Percentiles rank a stretch among this genome's conserved stretches.
Conservation (phyloP, 768 basidiomycete genomes). For the Lactarius hengduanensis region DNA sequence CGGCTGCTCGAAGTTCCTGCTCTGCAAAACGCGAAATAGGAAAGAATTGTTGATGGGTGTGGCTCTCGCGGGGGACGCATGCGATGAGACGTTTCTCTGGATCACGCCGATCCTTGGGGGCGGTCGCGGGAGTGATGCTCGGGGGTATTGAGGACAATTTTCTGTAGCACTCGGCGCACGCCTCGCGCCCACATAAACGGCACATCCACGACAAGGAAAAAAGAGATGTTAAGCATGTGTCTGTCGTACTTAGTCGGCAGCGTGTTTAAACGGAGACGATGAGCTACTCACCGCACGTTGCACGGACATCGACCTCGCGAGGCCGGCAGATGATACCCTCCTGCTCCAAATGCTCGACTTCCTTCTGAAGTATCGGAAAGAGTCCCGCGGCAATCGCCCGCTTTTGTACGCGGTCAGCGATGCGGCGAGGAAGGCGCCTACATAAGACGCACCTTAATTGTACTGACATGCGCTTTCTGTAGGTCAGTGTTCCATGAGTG, state of each 20-base stretch:
- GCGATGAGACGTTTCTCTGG: slow-evolving; percentile 58
- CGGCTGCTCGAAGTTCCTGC: slow-evolving; percentile 22
- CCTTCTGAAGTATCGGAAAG: slow-evolving; percentile 62
- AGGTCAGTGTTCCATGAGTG: slow-evolving; percentile 16
- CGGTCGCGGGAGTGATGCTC: slow-evolving; percentile 39
- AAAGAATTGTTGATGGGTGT: slow-evolving; percentile 18
- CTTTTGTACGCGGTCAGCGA: slow-evolving; percentile 38
- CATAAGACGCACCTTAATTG: slow-evolving; percentile 47
- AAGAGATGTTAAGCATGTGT: slow-evolving; percentile 90
- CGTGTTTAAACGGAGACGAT: slow-evolving; percentile 14
- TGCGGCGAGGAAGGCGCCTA: slow-evolving; percentile 16
- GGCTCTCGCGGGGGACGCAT: slow-evolving; percentile 51
- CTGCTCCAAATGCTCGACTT: slow-evolving; percentile 56
- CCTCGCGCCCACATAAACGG: slow-evolving; percentile 81
- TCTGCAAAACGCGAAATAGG: slow-evolving; percentile 25
- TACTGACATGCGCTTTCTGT: slow-evolving; percentile 52
- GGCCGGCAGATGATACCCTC: slow-evolving; percentile 64
- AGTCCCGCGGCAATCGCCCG: slow-evolving; percentile 64
- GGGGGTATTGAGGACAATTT: slow-evolving; percentile 56
- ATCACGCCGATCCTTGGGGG: slow-evolving; percentile 28
- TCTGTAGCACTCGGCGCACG: slow-evolving; percentile 78
- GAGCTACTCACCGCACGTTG: slow-evolving; percentile 67
- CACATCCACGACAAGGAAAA: slow-evolving; percentile 91
- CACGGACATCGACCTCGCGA: slow-evolving; percentile 76
- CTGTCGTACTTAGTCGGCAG: slow-evolving; percentile 41